Evolutionary conservation across 176 grass and related monocot genomes (phyloP), one percentile per base, ranked within the genome.

Genomic region (Zoysia japonica): DNA sequence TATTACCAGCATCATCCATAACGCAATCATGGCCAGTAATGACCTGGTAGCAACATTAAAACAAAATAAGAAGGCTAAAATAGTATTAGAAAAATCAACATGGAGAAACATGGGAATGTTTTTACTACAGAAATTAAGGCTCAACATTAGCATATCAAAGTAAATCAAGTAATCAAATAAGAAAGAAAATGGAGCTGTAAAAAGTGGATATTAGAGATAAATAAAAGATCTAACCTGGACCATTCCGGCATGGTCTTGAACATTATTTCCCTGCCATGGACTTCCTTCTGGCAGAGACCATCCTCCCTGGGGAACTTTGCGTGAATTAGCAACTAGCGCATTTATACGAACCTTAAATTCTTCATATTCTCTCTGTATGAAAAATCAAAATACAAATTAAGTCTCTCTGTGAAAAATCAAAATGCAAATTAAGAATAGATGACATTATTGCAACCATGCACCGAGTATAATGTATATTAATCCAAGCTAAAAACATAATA

Each of bases 261-360:
- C 65, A 80, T 80, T 69, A 69, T 80, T 80, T 80, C 77, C 77
- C 44, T 69, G 77, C 77, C 77, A 80, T 80, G 77, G 77, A 69
- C 40, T 51, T 46, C 77, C 77, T 80, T 80, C 77, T 57, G 77
- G 77, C 8, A 80, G n/a, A 19, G 51, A 56, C 77, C 77, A 80
- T 80, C 77, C 77, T 36, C 77, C 77, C 51, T 80, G 65, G 0
- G 77, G 77, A 80, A 80, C 51, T 57, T 80, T 80, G 43, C 3
- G 40, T 80, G 77, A 80, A 68, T 69, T 80, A 69, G 77, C 50
- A 57, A 80, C 77, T 55, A 80, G 40, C 17, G n/a, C 51, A 0
- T 80, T 80, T 46, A 80, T 80, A 43, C 19, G 77, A 16, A 80
- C 65, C 65, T 80, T 80, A 68, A 80, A 80, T 80, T 80, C 77